Percentiles rank a stretch among this genome's conserved stretches.
Conservation (phyloP, 345 rosid genomes). For the Populus ilicifolia region DNA sequence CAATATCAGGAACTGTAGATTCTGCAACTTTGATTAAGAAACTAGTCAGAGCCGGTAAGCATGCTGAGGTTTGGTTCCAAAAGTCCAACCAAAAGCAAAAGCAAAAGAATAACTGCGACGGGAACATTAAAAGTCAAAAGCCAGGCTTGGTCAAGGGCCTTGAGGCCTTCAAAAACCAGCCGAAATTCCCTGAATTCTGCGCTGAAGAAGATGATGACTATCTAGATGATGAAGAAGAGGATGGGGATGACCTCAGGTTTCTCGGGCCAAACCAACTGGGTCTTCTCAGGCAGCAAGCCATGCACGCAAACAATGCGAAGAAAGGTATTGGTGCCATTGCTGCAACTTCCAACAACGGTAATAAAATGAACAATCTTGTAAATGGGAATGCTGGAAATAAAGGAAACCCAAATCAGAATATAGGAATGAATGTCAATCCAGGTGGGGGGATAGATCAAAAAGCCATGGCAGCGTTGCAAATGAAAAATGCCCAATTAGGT, state of each 20-base stretch:
- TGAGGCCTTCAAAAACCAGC: slow-evolving; percentile 50
- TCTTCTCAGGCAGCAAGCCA: slow-evolving; percentile 37
- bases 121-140: slow-evolving; percentile 44
- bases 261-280: slow-evolving; percentile 30
- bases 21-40: slow-evolving; percentile 64
- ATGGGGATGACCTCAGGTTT: slow-evolving; percentile 35
- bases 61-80: slow-evolving; percentile 72
- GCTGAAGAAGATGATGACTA: slow-evolving; percentile 46
- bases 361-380: slow-evolving; percentile 32
- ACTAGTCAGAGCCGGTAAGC: slow-evolving; percentile 61
- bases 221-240: slow-evolving; percentile 32
- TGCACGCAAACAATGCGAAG: slow-evolving; percentile 40
- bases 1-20: slow-evolving; percentile 64
- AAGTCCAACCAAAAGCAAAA: slow-evolving; percentile 49
- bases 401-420: slow-evolving; percentile 50
- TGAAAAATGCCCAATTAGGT: slow-evolving; percentile 38
- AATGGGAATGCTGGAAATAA: slow-evolving; percentile 46
- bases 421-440: slow-evolving; percentile 30
- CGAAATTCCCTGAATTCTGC: slow-evolving; percentile 26
- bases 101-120: slow-evolving; percentile 30
- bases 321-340: slow-evolving; percentile 32
- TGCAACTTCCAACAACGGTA: slow-evolving; percentile 15
- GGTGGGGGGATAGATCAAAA: slow-evolving; percentile 43
- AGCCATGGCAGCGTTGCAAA: slow-evolving; percentile 48
- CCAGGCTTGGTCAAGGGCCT: slow-evolving; percentile 40